Evolutionary conservation across 2,329 filamentous ascomycete genomes (phyloP), one percentile per base, ranked within the genome.

Genomic region (Penicillium occitanis): DNA sequence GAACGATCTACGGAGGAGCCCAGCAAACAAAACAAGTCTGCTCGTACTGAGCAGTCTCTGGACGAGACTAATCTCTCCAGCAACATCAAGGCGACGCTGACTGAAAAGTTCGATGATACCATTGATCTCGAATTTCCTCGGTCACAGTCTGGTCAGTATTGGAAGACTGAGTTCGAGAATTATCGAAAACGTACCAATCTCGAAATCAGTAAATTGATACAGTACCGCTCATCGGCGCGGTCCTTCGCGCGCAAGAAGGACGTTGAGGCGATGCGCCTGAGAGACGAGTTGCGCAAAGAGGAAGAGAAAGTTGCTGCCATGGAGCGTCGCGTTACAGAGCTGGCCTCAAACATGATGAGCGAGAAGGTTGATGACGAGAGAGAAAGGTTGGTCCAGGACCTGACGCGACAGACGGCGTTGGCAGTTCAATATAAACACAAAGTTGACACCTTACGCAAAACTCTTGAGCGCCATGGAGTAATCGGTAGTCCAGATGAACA

Each of bases 211-310:
- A 87, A 85, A 70, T 78, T 89, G 59, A 82, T 89, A 61, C 79
- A 83, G 35, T 88, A 89, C 71, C 84, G 86, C 67, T 83, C 85
- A 58, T 77, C 85, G 30, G 84, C 85, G 19, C 88, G 87, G 73
- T 83, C 82, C 48, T 88, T 84, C 72, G 87, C 87, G 17, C 82
- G 80, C 67, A 85, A 86, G 71, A 88, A 87, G 71, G 87, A 88
- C 68, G 73, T 77, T 2, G 84, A 88, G 71, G 84, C 83, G 19
- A 78, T 79, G 17, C 82, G 85, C 61, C 73, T 88, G 48, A 75
- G 79, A 25, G 82, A 83, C 40, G 82, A 85, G 69, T 77, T 88
- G 13, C 80, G 80, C 66, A 79, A 83, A 61, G 85, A 88, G 68
- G 77, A 81, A 61, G 72, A 74, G 25, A 81, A 78, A 68, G 78